A percentile compares a stretch with the other conserved stretches of the same genome.
These are phyloP conservation scores for Penicillium longicatenatum DNA, from an alignment of 495 filamentous ascomycete genomes.

Conservation along the genomic window DNA sequence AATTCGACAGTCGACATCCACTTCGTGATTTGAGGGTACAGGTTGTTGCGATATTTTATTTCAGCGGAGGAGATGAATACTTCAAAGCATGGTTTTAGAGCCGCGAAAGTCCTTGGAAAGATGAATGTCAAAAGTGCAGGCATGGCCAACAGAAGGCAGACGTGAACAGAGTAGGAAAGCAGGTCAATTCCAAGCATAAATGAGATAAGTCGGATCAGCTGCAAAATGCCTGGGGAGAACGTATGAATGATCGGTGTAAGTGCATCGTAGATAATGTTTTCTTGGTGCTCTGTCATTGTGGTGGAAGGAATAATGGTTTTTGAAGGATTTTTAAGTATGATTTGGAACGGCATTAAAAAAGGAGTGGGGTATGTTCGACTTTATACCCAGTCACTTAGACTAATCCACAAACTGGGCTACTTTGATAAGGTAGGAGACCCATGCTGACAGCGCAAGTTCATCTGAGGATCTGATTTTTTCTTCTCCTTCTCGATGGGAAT, in stretches of 20 bases:
- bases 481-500: too few relatives aligned
- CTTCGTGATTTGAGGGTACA: slow-evolving; percentile 5
- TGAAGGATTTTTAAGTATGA: too few relatives aligned
- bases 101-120: not conserved
- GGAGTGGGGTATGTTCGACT: too few relatives aligned
- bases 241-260: not conserved
- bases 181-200: not conserved
- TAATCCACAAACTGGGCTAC: too few relatives aligned
- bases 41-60: slow-evolving; percentile 5
- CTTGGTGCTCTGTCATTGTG: too few relatives aligned
- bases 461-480: too few relatives aligned
- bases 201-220: slow-evolving; percentile 5
- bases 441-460: too few relatives aligned
- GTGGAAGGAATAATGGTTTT: too few relatives aligned
- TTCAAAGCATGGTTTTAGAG: not conserved
- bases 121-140: slow-evolving; percentile 6
- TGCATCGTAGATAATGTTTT: too few relatives aligned
- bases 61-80: slow-evolving; percentile 2
- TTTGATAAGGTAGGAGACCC: too few relatives aligned
- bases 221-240: slow-evolving; percentile 1
- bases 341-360: too few relatives aligned
- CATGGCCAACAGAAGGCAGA: not conserved
- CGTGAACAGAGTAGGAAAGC: not conserved
- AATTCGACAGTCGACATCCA: slow-evolving; percentile 4
- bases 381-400: too few relatives aligned